Percentiles rank a stretch among this genome's conserved stretches.
Conservation (phyloP, 371 early-diverging fungal genomes). For the Smittium mucronatum region DNA sequence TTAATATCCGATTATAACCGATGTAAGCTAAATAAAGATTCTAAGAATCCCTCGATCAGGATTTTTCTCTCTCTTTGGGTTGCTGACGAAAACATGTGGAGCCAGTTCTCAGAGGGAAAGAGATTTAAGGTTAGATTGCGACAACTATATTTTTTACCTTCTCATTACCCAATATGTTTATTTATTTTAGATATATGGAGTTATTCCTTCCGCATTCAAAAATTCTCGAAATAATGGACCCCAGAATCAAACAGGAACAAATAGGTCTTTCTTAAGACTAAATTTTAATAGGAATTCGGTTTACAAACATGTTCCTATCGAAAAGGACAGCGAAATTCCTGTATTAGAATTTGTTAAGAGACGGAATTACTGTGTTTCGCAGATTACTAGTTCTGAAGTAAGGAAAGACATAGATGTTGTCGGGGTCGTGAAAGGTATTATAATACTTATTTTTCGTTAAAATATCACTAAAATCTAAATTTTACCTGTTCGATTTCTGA, state of each 20-base stretch:
- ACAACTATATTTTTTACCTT: no score
- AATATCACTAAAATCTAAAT: background rate
- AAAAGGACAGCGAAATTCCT: background rate
- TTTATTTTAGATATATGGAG: background rate
- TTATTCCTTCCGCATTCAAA: background rate
- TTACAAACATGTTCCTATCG: background rate
- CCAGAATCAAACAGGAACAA: background rate
- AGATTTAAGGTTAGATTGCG: conserved; percentile 6
- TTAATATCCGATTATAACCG: background rate
- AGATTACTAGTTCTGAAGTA: background rate
- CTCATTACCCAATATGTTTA: no score
- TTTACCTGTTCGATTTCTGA: background rate
- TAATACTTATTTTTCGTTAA: background rate
- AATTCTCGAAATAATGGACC: background rate
- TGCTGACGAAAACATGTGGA: background rate
- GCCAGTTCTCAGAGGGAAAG: conserved; percentile 2
- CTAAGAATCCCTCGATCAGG: background rate
- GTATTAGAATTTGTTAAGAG: background rate
- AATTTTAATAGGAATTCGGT: conserved; percentile 1
- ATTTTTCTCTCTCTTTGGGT: conserved; percentile 3
- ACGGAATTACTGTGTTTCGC: background rate
- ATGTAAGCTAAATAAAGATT: background rate
- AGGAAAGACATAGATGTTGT: background rate
- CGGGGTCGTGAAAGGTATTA: background rate
- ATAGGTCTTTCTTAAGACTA: background rate